Conservation (phyloP, 78 protist species). For the Dictyostelium firmibasis region DNA sequence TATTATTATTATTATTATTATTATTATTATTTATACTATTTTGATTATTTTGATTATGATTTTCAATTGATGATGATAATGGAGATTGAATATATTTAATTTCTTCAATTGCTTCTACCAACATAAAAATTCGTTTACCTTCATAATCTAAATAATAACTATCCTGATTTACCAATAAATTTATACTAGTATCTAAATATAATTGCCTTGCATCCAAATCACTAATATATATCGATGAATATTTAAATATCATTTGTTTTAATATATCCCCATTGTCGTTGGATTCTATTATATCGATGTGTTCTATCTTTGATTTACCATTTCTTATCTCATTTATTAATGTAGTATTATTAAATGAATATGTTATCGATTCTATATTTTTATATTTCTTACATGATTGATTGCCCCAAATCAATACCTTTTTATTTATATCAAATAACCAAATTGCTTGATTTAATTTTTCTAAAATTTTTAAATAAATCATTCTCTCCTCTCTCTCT, state of each 20-base stretch:
- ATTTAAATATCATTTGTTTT: background rate
- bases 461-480: conserved; percentile 47
- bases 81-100: background rate
- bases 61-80: background rate
- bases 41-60: background rate
- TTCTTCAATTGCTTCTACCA: background rate
- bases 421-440: conserved; percentile 49
- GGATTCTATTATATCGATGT: conserved; percentile 22
- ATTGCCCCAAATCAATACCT: conserved; percentile 46
- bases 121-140: background rate
- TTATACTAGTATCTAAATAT: background rate
- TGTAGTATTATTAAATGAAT: background rate
- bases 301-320: background rate
- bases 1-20: background rate
- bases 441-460: conserved; percentile 6
- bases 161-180: background rate
- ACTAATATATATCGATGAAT: background rate
- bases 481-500: background rate
- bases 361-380: conserved; percentile 1
- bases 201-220: background rate
- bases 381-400: background rate
- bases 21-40: background rate
- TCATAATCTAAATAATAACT: background rate
- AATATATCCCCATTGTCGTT: background rate
- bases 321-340: conserved; percentile 2